A percentile compares a stretch with the other conserved stretches of the same genome.
These are phyloP conservation scores for Lentinula novae-zelandiae DNA, from an alignment of 1,284 basidiomycete species.

Conservation along the genomic window DNA sequence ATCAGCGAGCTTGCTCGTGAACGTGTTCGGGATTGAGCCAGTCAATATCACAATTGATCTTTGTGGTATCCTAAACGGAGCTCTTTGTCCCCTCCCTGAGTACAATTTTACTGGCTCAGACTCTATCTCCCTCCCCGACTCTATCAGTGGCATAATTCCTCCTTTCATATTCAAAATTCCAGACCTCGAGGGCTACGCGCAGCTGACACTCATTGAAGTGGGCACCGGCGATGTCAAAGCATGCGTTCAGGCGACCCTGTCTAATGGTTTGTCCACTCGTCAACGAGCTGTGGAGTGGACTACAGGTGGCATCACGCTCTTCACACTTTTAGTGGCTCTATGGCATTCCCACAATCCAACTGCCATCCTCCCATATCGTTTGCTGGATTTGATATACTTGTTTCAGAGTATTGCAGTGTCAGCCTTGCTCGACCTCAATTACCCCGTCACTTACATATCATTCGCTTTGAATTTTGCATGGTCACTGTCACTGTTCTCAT, in stretches of 20 bases:
- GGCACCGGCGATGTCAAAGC: conserved; percentile 72
- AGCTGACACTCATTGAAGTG: conserved; percentile 72
- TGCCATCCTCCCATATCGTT: conserved; percentile 51
- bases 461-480: conserved; percentile 88
- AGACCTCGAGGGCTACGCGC: conserved; percentile 87
- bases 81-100: conserved; percentile 83
- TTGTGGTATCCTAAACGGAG: conserved; percentile 71
- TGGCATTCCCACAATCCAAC: conserved; percentile 57
- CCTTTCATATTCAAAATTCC: conserved; percentile 84
- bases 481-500: conserved; percentile 80
- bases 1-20: conserved; percentile 73
- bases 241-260: conserved; percentile 88
- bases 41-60: conserved; percentile 79
- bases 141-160: conserved; percentile 61
- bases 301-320: conserved; percentile 67
- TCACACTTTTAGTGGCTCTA: conserved; percentile 64
- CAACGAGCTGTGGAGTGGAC: conserved; percentile 78
- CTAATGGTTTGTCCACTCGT: conserved; percentile 85
- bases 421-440: conserved; percentile 81
- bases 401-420: conserved; percentile 81
- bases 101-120: conserved; percentile 86
- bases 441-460: conserved; percentile 77
- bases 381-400: conserved; percentile 80
- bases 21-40: conserved; percentile 77
- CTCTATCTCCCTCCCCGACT: conserved; percentile 67